phyloP scores from a whole-genome alignment of 371 early-diverging fungal species.

The Encephalitozoon romaleae region DNA sequence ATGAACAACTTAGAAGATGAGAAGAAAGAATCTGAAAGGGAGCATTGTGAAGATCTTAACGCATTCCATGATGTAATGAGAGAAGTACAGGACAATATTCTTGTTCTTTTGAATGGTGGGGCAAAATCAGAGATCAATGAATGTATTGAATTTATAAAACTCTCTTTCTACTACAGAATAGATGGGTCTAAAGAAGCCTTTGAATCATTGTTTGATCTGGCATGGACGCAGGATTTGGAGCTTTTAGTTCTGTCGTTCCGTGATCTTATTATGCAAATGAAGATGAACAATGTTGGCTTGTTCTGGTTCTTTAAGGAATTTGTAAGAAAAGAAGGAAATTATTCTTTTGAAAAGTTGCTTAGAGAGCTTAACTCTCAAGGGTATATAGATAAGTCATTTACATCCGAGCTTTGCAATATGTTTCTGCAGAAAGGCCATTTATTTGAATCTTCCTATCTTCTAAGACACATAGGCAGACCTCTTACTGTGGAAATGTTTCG shows the following conservation, averaged over 20 bases:
- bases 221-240: slow-evolving; percentile 32
- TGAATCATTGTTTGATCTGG: slow-evolving; percentile 19
- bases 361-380: not conserved
- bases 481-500: slow-evolving; percentile 7
- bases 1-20: not conserved
- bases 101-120: slow-evolving; percentile 7
- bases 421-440: not conserved
- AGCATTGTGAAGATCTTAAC: slow-evolving; percentile 24
- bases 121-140: slow-evolving; percentile 24
- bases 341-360: slow-evolving; percentile 14
- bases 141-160: slow-evolving; percentile 45
- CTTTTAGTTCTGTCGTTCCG: slow-evolving; percentile 15
- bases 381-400: not conserved
- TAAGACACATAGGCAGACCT: slow-evolving; percentile 1
- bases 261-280: slow-evolving; percentile 9
- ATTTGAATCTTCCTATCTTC: slow-evolving; percentile 9
- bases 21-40: not conserved
- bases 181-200: slow-evolving; percentile 28
- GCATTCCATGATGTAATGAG: slow-evolving; percentile 48
- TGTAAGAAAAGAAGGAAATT: not conserved
- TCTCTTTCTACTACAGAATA: slow-evolving; percentile 27
- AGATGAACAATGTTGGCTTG: not conserved
- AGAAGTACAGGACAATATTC: slow-evolving; percentile 28
- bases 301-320: slow-evolving; percentile 22
- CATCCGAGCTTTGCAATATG: not conserved